These are phyloP conservation scores for Diaporthe sp. DNA, from an alignment of 2,329 filamentous ascomycete genomes.

Conservation along the genomic window DNA sequence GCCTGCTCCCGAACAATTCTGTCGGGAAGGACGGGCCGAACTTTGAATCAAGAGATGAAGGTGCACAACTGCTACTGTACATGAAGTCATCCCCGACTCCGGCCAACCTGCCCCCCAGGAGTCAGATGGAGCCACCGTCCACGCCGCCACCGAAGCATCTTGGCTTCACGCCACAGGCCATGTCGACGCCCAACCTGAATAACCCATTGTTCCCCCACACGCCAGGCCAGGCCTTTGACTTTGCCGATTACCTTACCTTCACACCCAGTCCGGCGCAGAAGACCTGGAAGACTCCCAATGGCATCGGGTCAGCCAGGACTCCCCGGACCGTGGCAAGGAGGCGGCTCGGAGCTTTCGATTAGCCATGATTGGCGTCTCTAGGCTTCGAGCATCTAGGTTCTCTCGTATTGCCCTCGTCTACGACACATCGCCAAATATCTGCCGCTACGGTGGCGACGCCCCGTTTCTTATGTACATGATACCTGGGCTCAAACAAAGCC, in stretches of 20 bases:
- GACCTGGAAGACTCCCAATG: conserved; percentile 84
- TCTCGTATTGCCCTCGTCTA: conserved; percentile 17
- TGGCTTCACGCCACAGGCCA: conserved; percentile 84
- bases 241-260: conserved; percentile 97
- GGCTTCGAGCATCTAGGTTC: neutral
- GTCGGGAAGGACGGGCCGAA: conserved; percentile 55
- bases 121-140: conserved; percentile 76
- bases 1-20: conserved; percentile 58
- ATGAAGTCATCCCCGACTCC: conserved; percentile 93
- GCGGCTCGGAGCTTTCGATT: conserved; percentile 82
- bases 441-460: neutral
- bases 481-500: conserved; percentile 37
- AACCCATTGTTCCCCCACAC: conserved; percentile 78
- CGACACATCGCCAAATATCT: neutral
- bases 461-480: conserved; percentile 39
- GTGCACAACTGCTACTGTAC: conserved; percentile 84
- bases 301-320: conserved; percentile 63
- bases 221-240: conserved; percentile 88
- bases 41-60: conserved; percentile 75
- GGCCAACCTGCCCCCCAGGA: conserved; percentile 69
- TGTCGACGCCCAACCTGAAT: conserved; percentile 84
- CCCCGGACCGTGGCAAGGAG: conserved; percentile 78
- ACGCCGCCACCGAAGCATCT: conserved; percentile 81
- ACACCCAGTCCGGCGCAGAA: conserved; percentile 95
- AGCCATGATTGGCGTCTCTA: conserved; percentile 47